Conservation (phyloP, 495 filamentous ascomycete species). For the Xylona heveae region DNA sequence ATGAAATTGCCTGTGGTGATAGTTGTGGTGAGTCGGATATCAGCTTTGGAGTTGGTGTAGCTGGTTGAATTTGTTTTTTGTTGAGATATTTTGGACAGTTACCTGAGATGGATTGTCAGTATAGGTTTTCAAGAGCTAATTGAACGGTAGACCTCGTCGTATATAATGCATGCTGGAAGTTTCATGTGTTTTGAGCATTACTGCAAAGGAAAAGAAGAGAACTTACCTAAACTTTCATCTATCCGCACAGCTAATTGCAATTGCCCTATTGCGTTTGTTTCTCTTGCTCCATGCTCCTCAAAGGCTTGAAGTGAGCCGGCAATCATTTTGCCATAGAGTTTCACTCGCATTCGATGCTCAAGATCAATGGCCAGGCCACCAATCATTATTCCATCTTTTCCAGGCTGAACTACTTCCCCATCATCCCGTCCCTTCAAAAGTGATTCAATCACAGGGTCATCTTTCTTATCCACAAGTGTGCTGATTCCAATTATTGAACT, state of each 20-base stretch:
- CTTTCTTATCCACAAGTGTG: constrained; percentile 29
- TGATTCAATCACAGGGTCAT: constrained; percentile 42
- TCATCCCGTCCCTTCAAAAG: constrained; percentile 23
- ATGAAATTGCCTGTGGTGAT: constrained; percentile 24
- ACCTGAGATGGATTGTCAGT: constrained; percentile 12
- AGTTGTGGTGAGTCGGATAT: constrained; percentile 23
- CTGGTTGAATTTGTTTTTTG: constrained; percentile 37
- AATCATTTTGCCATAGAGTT: constrained; percentile 41
- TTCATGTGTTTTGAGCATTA: too few relatives aligned
- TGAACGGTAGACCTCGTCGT: constrained; percentile 3
- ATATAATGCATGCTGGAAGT: too few relatives aligned
- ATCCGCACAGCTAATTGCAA: constrained; percentile 45
- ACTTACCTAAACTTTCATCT: constrained; percentile 41
- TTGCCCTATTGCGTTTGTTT: constrained; percentile 18
- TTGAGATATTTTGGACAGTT: constrained; percentile 80
- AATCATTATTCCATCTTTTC: constrained; percentile 23
- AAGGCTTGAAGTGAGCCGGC: constrained; percentile 26
- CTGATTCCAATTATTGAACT: constrained; percentile 34
- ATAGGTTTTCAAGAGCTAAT: background rate
- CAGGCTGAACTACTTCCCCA: constrained; percentile 18
- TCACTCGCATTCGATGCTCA: constrained; percentile 40
- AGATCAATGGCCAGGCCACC: constrained; percentile 44
- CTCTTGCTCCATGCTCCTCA: constrained; percentile 10
- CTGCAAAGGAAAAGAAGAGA: background rate
- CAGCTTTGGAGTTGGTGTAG: constrained; percentile 27